These are phyloP conservation scores for Stephanodiscus minutulus DNA, from an alignment of 108 stramenopile species.

Conservation along the genomic window DNA sequence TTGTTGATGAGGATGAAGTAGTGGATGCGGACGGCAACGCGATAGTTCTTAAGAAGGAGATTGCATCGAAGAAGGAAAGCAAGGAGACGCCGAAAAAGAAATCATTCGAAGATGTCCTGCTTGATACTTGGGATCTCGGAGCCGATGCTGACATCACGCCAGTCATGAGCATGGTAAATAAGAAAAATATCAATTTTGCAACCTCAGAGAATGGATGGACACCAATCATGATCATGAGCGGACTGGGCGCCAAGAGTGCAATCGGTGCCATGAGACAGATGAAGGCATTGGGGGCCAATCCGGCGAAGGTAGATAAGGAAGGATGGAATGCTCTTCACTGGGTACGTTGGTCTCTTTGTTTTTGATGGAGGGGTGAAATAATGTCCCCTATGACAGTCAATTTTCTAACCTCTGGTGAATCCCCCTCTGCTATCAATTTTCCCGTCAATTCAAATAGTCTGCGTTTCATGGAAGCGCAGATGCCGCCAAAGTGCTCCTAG, in stretches of 20 bases:
- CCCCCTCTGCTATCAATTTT: neutral
- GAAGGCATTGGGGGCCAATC: conserved; percentile 75
- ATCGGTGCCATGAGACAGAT: conserved; percentile 60
- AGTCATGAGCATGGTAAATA: conserved; percentile 61
- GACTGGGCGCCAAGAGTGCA: conserved; percentile 59
- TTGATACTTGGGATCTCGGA: conserved; percentile 91
- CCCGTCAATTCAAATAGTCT: conserved; percentile 22
- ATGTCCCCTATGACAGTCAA: too few relatives aligned
- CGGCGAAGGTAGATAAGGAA: conserved; percentile 70
- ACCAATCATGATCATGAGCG: conserved; percentile 84
- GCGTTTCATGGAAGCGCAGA: conserved; percentile 81
- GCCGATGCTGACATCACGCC: conserved; percentile 68
- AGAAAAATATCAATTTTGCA: conserved; percentile 76
- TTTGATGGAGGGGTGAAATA: neutral
- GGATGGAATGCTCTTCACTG: conserved; percentile 91
- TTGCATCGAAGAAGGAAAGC: conserved; percentile 26
- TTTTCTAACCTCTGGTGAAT: conserved; percentile 3
- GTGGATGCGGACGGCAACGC: conserved; percentile 69
- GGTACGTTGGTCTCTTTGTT: conserved; percentile 28
- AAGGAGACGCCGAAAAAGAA: conserved; percentile 20
- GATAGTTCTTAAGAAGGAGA: conserved; percentile 48
- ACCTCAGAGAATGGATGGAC: conserved; percentile 86
- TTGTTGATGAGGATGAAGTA: conserved; percentile 65
- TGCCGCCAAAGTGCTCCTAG: conserved; percentile 65
- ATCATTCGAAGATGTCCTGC: conserved; percentile 71